These are phyloP conservation scores for Paramecium sonneborni DNA, from an alignment of 73 alveolate species.

Conservation along the genomic window DNA sequence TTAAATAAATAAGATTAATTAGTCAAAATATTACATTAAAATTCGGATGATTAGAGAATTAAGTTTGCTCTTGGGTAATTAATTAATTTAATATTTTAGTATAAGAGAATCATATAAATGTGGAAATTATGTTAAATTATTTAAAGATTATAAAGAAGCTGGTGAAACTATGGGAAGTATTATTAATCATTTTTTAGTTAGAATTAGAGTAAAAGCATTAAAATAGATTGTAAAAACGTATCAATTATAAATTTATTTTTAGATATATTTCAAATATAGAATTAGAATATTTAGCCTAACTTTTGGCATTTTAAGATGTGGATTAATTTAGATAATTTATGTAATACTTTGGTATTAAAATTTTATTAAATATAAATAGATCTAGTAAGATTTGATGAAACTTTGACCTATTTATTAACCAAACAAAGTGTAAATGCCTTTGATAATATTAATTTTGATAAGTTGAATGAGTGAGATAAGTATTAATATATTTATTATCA, in stretches of 20 bases:
- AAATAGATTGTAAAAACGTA: constrained; percentile 40
- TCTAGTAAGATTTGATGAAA: constrained; percentile 17
- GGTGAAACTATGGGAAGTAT: constrained; percentile 74
- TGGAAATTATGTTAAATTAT: constrained; percentile 74
- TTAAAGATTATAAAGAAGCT: constrained; percentile 75
- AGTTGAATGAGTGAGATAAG: constrained; percentile 1
- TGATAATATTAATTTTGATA: constrained; percentile 31
- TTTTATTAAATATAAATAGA: not conserved
- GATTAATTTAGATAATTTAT: not conserved
- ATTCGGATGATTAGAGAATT: constrained; percentile 35
- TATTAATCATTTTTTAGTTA: constrained; percentile 77
- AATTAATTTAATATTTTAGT: not conserved
- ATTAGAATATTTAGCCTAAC: not conserved
- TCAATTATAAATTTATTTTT: not conserved
- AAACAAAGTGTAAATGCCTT: constrained; percentile 8
- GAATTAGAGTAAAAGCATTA: constrained; percentile 63
- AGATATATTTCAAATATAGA: constrained; percentile 25
- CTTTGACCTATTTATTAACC: not conserved
- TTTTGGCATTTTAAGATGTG: constrained; percentile 26
- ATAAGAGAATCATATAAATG: constrained; percentile 50
- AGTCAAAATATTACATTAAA: constrained; percentile 14
- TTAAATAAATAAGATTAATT: constrained; percentile 64
- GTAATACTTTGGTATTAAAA: not conserved
- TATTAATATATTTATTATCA: not conserved
- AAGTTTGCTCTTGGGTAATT: constrained; percentile 19